Conservation (phyloP, 345 rosid genomes). For the Pistacia atlantica region DNA sequence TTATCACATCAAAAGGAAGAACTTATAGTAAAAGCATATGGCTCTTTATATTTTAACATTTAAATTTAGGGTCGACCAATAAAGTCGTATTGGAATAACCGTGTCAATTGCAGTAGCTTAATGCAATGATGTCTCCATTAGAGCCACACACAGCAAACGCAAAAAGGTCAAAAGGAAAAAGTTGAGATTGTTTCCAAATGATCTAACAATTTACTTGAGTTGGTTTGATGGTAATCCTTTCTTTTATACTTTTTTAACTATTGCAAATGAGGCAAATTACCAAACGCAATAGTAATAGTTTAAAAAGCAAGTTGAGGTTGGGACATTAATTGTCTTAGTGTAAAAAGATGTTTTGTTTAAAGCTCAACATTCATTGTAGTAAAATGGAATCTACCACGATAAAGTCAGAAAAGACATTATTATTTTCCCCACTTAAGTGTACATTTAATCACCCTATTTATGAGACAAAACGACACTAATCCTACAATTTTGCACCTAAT, state of each 20-base stretch:
- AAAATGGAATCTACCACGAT: not conserved
- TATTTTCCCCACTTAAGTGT: not conserved
- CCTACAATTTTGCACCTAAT: constrained; percentile 13
- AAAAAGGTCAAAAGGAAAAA: constrained; percentile 36
- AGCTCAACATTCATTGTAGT: not conserved
- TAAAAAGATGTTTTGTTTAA: constrained; percentile 14
- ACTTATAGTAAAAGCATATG: too few species aligned
- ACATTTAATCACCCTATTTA: constrained; percentile 3
- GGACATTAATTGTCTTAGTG: constrained; percentile 4
- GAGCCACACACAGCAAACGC: constrained; percentile 24
- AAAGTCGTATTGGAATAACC: not conserved
- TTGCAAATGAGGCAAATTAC: not conserved
- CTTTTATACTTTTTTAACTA: not conserved
- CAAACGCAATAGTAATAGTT: not conserved
- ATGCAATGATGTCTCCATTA: constrained; percentile 30
- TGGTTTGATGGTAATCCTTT: not conserved
- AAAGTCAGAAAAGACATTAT: constrained; percentile 10
- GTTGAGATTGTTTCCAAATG: constrained; percentile 29
- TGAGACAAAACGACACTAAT: constrained; percentile 31
- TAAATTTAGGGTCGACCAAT: too few species aligned
- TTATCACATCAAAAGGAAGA: too few species aligned
- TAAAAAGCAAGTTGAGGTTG: not conserved
- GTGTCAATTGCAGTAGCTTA: constrained; percentile 23
- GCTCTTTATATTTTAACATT: too few species aligned
- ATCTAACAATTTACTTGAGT: constrained; percentile 31